phyloP scores from a whole-genome alignment of 164 flowering plant genomes.

The Paratinospora sagittata region DNA sequence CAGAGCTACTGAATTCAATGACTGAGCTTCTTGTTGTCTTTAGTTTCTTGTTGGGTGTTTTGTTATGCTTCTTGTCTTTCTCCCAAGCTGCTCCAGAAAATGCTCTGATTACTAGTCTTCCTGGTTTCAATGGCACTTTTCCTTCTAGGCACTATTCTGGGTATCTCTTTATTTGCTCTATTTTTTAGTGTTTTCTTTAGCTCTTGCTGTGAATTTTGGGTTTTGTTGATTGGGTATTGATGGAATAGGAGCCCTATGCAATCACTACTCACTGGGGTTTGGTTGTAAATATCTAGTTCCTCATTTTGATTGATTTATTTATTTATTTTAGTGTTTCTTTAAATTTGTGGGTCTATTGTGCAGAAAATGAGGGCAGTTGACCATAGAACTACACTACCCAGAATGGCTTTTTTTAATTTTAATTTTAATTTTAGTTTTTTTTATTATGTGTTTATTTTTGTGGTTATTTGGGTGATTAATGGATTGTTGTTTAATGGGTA shows the following conservation, averaged over 20 bases:
- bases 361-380: background rate
- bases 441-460: background rate
- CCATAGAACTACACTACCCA: background rate
- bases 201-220: background rate
- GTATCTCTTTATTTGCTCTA: constrained; percentile 24
- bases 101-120: constrained; percentile 53
- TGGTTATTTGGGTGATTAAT: background rate
- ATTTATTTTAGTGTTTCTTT: no score
- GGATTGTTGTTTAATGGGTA: constrained; percentile 15
- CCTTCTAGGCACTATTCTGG: constrained; percentile 92
- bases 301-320: background rate
- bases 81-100: constrained; percentile 46
- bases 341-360: background rate
- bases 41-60: background rate
- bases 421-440: no score
- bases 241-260: no score
- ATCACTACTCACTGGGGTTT: no score
- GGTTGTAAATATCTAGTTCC: background rate
- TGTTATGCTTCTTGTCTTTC: constrained; percentile 2
- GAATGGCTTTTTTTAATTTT: background rate
- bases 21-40: background rate
- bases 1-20: background rate
- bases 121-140: constrained; percentile 69
- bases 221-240: no score
- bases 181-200: background rate